phyloP scores from a whole-genome alignment of 306 rosid genomes.

The Canavalia gladiata region DNA sequence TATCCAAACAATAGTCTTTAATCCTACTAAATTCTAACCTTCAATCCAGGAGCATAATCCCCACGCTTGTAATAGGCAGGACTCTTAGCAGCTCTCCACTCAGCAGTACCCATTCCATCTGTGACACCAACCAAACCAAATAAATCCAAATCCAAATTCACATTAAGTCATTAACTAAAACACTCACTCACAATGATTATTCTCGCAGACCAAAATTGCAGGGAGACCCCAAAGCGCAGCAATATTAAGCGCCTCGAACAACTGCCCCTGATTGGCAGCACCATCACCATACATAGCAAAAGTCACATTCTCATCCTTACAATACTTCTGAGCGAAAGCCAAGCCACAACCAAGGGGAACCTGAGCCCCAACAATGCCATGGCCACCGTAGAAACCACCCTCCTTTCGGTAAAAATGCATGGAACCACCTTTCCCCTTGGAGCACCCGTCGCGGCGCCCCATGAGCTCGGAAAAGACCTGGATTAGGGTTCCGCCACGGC shows the following conservation, averaged over 20 bases:
- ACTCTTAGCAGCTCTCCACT: constrained; percentile 93
- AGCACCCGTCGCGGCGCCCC: constrained; percentile 85
- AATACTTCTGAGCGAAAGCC: constrained; percentile 82
- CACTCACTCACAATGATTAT: constrained; percentile 78
- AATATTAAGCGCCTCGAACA: constrained; percentile 90
- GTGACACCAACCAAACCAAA: constrained; percentile 29
- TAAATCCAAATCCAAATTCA: neutral
- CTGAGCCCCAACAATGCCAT: constrained; percentile 94
- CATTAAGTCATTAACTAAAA: neutral
- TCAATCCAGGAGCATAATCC: constrained; percentile 89
- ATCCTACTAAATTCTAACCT: constrained; percentile 53
- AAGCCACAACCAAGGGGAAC: constrained; percentile 81
- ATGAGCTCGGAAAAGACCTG: constrained; percentile 75
- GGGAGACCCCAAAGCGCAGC: constrained; percentile 92
- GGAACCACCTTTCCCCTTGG: constrained; percentile 86
- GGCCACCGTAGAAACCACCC: constrained; percentile 78
- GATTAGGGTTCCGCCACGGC: constrained; percentile 78
- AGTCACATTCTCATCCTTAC: constrained; percentile 73
- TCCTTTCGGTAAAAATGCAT: constrained; percentile 86
- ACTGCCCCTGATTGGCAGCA: constrained; percentile 91
- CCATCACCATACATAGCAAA: constrained; percentile 86
- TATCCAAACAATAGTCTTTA: neutral
- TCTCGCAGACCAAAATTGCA: constrained; percentile 85
- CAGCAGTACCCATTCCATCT: constrained; percentile 98
- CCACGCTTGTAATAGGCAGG: constrained; percentile 92